Conservation (phyloP, 768 basidiomycete species). For the Suillus ampliporus region DNA sequence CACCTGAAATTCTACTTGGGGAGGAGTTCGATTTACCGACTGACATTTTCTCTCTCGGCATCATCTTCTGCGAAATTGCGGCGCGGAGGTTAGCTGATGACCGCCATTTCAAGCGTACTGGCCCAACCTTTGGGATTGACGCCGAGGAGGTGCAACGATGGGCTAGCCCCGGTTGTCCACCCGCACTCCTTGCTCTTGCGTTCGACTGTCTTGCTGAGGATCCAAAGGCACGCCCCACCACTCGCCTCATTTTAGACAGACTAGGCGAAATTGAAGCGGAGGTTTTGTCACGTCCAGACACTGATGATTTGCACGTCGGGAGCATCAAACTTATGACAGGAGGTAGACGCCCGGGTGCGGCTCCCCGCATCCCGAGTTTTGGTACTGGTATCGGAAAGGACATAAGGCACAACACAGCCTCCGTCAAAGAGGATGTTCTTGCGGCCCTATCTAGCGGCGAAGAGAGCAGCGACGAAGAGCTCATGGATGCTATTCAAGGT, state of each 20-base stretch:
- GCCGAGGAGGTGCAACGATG: conserved; percentile 68
- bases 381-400: conserved; percentile 72
- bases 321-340: conserved; percentile 84
- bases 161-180: conserved; percentile 78
- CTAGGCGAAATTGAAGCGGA: conserved; percentile 85
- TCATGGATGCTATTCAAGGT: conserved; percentile 62
- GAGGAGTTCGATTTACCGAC: conserved; percentile 93
- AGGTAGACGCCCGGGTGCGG: conserved; percentile 58
- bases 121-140: conserved; percentile 84
- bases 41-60: conserved; percentile 92
- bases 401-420: conserved; percentile 45
- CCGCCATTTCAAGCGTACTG: conserved; percentile 71
- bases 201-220: conserved; percentile 76
- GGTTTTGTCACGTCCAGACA: conserved; percentile 71
- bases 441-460: conserved; percentile 48
- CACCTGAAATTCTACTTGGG: conserved; percentile 91
- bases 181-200: conserved; percentile 75
- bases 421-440: conserved; percentile 41
- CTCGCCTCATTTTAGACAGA: conserved; percentile 77
- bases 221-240: conserved; percentile 74
- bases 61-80: conserved; percentile 92
- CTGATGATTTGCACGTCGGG: conserved; percentile 78
- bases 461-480: conserved; percentile 72
- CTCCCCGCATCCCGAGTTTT: conserved; percentile 88
- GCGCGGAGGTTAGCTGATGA: conserved; percentile 88